Evolutionary conservation across 2,329 filamentous ascomycete species (phyloP).

Genomic region (Ambrosiella cleistominuta): DNA sequence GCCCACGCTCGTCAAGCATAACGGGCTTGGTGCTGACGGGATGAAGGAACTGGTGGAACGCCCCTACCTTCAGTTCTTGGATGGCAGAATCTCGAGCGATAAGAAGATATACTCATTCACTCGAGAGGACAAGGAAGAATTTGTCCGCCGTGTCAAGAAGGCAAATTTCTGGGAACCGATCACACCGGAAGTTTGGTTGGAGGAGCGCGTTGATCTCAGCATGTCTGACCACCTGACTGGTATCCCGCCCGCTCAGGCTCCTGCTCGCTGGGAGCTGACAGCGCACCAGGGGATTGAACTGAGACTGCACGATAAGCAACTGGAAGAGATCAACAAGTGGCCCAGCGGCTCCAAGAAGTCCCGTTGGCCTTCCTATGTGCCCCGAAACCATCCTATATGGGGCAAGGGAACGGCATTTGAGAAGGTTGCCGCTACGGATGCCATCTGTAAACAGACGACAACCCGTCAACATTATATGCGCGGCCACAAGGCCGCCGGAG

Average conservation of each 20-base stretch:
- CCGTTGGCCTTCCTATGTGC: slow-evolving; percentile 5
- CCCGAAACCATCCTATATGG: slow-evolving; percentile 7
- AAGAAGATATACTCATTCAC: not conserved
- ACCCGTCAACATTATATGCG: slow-evolving; percentile 6
- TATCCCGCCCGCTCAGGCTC: not conserved
- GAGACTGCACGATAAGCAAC: not conserved
- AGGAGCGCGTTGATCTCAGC: not conserved
- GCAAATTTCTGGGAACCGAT: slow-evolving; percentile 4
- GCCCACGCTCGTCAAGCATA: not conserved
- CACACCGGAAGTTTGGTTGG: not conserved
- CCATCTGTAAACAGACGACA: not conserved
- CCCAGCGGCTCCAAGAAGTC: not conserved
- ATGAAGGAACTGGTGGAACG: not conserved
- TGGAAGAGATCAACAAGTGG: slow-evolving; percentile 1
- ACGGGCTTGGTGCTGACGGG: not conserved
- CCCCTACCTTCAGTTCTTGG: slow-evolving; percentile 2
- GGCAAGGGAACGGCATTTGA: slow-evolving; percentile 6
- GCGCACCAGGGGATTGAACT: not conserved
- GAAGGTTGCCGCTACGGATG: slow-evolving; percentile 3
- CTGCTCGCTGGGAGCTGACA: slow-evolving; percentile 1
- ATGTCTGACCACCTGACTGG: not conserved
- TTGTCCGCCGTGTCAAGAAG: not conserved
- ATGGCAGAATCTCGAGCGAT: not conserved
- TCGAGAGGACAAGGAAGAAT: not conserved
- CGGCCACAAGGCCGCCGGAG: slow-evolving; percentile 1